phyloP scores from a whole-genome alignment of 129 eudicot genomes.

The Cynara cardunculus region DNA sequence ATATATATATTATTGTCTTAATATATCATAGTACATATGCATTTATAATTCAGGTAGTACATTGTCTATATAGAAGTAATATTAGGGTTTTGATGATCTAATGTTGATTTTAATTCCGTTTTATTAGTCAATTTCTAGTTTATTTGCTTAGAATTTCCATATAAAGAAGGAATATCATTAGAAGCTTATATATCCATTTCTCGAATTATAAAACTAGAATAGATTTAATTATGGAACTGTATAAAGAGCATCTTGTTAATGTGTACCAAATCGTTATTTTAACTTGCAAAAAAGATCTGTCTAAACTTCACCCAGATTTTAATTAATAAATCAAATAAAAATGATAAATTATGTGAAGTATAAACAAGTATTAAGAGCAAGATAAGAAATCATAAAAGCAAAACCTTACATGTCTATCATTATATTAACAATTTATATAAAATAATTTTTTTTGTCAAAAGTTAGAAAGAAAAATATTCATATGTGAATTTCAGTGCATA shows the following conservation, averaged over 20 bases:
- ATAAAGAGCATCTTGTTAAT: not conserved
- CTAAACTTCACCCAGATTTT: not conserved
- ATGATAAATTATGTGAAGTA: not conserved
- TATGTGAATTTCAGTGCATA: not conserved
- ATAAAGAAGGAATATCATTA: not conserved
- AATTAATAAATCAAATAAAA: not conserved
- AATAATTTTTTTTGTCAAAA: not conserved
- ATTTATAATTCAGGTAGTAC: not conserved
- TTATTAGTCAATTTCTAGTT: not conserved
- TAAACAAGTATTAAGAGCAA: not conserved
- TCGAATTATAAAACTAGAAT: not conserved
- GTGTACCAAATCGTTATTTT: not conserved
- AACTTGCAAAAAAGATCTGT: not conserved
- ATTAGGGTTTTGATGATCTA: not conserved
- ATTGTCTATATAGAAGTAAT: not conserved
- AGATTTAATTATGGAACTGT: not conserved
- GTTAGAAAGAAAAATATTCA: not conserved
- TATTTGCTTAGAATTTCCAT: not conserved
- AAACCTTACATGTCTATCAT: not conserved
- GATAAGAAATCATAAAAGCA: not conserved
- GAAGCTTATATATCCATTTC: not conserved
- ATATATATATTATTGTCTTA: not conserved
- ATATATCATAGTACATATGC: not conserved
- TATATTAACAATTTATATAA: not conserved
- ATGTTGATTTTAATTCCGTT: not conserved